Evolutionary conservation across 768 basidiomycete species (phyloP).

Genomic region (Erythrobasidium yunnanense): DNA sequence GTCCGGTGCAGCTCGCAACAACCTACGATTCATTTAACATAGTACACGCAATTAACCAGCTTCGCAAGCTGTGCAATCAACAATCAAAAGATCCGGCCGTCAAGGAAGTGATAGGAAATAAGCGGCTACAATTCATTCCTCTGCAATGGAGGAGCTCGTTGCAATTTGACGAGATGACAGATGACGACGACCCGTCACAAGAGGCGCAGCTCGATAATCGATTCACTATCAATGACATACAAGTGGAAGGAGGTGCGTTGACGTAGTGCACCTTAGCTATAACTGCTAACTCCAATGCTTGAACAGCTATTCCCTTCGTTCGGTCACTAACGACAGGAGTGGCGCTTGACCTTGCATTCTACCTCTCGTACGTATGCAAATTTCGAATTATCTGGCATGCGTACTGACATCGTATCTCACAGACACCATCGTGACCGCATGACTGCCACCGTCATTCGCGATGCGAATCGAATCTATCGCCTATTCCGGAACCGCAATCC

Average conservation of each 20-base stretch:
- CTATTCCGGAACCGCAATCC: slow-evolving; percentile 37
- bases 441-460: slow-evolving; percentile 33
- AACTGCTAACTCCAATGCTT: no score
- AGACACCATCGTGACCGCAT: slow-evolving; percentile 35
- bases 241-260: slow-evolving; percentile 4
- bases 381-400: neutral
- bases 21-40: slow-evolving; percentile 35
- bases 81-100: slow-evolving; percentile 24
- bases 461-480: slow-evolving; percentile 36
- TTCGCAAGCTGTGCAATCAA: slow-evolving; percentile 31
- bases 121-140: slow-evolving; percentile 36
- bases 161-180: slow-evolving; percentile 28
- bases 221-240: slow-evolving; percentile 31
- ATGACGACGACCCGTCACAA: slow-evolving; percentile 26
- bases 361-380: slow-evolving; percentile 15
- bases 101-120: slow-evolving; percentile 26
- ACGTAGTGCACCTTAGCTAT: no score
- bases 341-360: slow-evolving; percentile 35
- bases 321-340: slow-evolving; percentile 32
- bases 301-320: slow-evolving; percentile 33
- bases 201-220: slow-evolving; percentile 32
- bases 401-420: neutral
- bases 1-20: slow-evolving; percentile 15
- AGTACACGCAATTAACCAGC: slow-evolving; percentile 33
- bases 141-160: slow-evolving; percentile 36